These are phyloP conservation scores for Cladosporium sp. DNA, from an alignment of 2,329 filamentous ascomycete genomes.

Conservation along the genomic window DNA sequence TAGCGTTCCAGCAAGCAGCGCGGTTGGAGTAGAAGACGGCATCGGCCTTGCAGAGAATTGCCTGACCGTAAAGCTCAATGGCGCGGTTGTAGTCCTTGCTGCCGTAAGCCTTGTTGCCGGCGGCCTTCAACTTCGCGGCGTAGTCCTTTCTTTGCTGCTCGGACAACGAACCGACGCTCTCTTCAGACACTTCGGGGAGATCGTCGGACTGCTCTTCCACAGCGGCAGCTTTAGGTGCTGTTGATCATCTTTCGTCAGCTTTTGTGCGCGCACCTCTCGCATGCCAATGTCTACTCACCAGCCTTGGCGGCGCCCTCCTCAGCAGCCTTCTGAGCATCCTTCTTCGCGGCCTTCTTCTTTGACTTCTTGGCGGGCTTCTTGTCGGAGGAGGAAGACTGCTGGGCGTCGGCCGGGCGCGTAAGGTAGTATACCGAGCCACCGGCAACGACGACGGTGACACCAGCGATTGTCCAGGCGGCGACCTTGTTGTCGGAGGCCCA, in stretches of 20 bases:
- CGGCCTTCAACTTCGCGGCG: constrained; percentile 87
- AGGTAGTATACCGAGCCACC: constrained; percentile 94
- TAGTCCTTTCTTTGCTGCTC: constrained; percentile 75
- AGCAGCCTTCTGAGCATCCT: constrained; percentile 43
- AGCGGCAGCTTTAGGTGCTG: constrained; percentile 27
- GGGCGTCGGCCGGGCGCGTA: constrained; percentile 25
- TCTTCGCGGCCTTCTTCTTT: constrained; percentile 92
- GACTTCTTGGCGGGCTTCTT: constrained; percentile 65
- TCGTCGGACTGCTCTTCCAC: constrained; percentile 40
- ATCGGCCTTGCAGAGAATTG: constrained; percentile 94
- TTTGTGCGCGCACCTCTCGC: background rate
- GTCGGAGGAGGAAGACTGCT: constrained; percentile 38
- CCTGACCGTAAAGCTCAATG: constrained; percentile 92
- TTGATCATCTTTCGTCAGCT: background rate
- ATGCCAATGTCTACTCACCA: constrained; percentile 13
- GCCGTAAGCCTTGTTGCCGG: constrained; percentile 94
- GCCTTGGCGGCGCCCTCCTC: constrained; percentile 13
- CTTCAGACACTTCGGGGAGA: constrained; percentile 46
- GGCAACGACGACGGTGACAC: constrained; percentile 86
- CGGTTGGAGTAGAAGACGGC: constrained; percentile 99
- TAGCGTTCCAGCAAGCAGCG: constrained; percentile 93
- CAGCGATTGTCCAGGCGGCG: constrained; percentile 92
- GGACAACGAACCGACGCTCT: constrained; percentile 39
- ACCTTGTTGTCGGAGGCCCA: constrained; percentile 97
- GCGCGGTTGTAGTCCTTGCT: constrained; percentile 90